Base-by-base conservation (phyloP, 192 early-diverging fungal genomes). In the Coemansia sp. region DNA sequence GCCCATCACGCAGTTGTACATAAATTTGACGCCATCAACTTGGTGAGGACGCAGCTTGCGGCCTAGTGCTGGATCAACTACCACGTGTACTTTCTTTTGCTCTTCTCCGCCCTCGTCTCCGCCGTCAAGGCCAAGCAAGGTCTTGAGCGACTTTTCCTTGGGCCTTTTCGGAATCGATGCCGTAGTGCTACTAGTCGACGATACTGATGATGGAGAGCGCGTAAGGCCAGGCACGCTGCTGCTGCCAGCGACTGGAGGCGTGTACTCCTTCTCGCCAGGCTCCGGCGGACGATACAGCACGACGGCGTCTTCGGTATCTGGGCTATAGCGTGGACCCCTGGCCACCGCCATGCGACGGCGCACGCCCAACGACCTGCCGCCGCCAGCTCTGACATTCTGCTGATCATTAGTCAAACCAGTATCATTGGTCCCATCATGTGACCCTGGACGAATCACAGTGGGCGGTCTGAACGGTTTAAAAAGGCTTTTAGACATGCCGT, bases 1-100 rank as follows among this genome's bases (percentile, higher is more conserved):
- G n/a, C 95, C 97, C 15, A 94, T 98, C 1, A 92, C 89, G 81
- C 98, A 99, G 39, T 93, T 89, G 85, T 94, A 99, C 70, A 99
- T 80, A 73, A 99, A 99, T 69, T 88, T 81, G 3, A 99, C 95
- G 38, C 98, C 98, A 66, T 99, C 97, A 31, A 98, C 87, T 72
- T 99, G 95, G 76, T 99, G 98, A 3, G 97, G 97, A 15, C 98
- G 90, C 68, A 99, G 74, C 33, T 95, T 89, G 62, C 89, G 89
- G 1, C 88, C 88, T 1, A 99, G 86, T 1, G 89, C 79, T 6
- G 98, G 98, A 76, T 99, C 98, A 2, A 94, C 92, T 6, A 94
- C 89, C 46, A 95, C 93, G 39, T 89, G 88, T 13, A 91, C 91
- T 9, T 55, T 43, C 40, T 53, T 50, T 11, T 67, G 36, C 65